phyloP scores from a whole-genome alignment of 192 early-diverging fungal genomes.

The Irineochytrium annulatum region DNA sequence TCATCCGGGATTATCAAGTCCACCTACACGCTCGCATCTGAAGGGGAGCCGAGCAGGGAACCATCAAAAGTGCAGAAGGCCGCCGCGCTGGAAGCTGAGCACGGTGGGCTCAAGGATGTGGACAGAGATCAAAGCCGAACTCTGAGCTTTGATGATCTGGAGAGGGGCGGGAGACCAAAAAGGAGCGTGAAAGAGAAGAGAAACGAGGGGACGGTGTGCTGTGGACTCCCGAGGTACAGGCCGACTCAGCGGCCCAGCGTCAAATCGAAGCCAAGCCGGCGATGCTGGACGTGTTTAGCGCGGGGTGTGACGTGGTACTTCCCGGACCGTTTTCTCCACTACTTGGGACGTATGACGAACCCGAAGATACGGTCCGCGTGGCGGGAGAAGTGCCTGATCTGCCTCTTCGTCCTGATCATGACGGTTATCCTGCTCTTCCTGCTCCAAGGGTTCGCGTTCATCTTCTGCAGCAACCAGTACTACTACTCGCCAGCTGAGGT shows the following conservation, averaged over 20 bases:
- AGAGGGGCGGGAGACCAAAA: no score
- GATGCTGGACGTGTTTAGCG: conserved; percentile 76
- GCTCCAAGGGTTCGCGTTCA: conserved; percentile 43
- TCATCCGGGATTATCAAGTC: no score
- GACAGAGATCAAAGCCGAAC: no score
- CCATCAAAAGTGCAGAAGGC: no score
- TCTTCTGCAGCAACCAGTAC: conserved; percentile 49
- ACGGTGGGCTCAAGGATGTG: no score
- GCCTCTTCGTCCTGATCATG: conserved; percentile 75
- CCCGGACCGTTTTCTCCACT: conserved; percentile 59
- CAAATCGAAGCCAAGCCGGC: conserved; percentile 54
- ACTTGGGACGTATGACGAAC: conserved; percentile 68
- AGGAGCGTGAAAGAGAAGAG: no score
- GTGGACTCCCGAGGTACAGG: no score
- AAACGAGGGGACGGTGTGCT: no score
- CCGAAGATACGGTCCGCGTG: conserved; percentile 86
- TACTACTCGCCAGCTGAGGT: conserved; percentile 30
- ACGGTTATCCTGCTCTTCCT: conserved; percentile 79
- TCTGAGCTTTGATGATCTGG: no score
- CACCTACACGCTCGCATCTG: no score
- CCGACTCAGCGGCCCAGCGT: conserved; percentile 42
- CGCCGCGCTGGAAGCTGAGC: no score
- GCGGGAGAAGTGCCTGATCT: conserved; percentile 95
- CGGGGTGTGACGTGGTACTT: conserved; percentile 80
- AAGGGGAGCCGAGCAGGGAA: no score